phyloP scores from a whole-genome alignment of 2,329 filamentous ascomycete genomes.

The Penicillium sp. region DNA sequence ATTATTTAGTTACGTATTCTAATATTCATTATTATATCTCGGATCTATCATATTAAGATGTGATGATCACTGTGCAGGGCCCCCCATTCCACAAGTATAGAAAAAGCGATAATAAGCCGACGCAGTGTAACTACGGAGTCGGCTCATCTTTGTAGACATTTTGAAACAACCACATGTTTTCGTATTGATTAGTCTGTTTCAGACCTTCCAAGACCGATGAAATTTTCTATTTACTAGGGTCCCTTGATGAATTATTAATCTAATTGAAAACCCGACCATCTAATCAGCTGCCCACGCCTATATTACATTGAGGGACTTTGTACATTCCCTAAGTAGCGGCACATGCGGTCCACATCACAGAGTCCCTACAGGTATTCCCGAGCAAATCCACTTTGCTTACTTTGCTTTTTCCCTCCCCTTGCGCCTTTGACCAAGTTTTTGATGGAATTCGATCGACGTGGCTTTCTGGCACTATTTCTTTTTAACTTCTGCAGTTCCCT shows the following conservation, averaged over 20 bases:
- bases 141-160: conserved; percentile 3
- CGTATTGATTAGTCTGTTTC: conserved; percentile 10
- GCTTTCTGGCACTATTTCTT: conserved; percentile 8
- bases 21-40: background rate
- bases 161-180: conserved; percentile 5
- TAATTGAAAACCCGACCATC: conserved; percentile 3
- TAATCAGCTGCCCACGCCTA: conserved; percentile 3
- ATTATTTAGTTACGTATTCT: too few relatives aligned
- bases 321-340: conserved; percentile 23
- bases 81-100: background rate
- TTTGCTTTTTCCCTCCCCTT: conserved; percentile 8
- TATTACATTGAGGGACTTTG: background rate
- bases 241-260: background rate
- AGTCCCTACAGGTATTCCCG: background rate
- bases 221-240: background rate
- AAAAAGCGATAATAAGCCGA: conserved; percentile 1
- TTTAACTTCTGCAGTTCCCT: conserved; percentile 7
- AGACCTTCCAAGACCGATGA: background rate
- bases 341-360: conserved; percentile 11
- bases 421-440: background rate
- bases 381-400: conserved; percentile 13
- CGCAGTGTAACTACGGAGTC: background rate
- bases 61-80: too few relatives aligned
- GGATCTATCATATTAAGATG: background rate
- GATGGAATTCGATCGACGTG: conserved; percentile 7